These are phyloP conservation scores for Lycium ferocissimum DNA, from an alignment of 257 asterid species.

Conservation along the genomic window DNA sequence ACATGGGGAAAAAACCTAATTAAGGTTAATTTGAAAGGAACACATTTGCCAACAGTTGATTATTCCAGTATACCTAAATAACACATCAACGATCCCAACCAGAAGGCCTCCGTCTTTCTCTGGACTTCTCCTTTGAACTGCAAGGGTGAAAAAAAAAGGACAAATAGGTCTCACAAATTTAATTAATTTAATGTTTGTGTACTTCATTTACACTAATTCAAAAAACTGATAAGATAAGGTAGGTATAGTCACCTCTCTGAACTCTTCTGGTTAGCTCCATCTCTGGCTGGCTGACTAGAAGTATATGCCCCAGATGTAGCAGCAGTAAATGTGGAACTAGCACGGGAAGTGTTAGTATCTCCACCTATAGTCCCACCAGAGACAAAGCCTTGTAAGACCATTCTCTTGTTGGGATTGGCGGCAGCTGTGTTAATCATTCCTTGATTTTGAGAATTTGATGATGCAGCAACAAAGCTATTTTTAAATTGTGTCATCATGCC, in stretches of 20 bases:
- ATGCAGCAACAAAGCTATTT: conserved; percentile 87
- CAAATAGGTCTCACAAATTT: not conserved
- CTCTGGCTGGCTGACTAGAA: conserved; percentile 44
- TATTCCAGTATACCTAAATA: conserved; percentile 14
- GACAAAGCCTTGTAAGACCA: conserved; percentile 78
- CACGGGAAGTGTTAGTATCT: conserved; percentile 51
- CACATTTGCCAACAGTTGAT: conserved; percentile 6
- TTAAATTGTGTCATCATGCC: conserved; percentile 88
- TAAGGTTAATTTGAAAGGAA: not conserved
- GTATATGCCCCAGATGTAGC: conserved; percentile 46
- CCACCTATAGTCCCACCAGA: conserved; percentile 99
- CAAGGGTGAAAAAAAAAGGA: conserved; percentile 22
- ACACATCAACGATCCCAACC: conserved; percentile 83
- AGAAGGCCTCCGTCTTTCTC: conserved; percentile 94
- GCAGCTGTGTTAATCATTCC: conserved; percentile 52
- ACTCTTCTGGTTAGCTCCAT: conserved; percentile 44
- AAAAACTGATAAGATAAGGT: conserved; percentile 14
- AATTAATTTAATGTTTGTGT: not conserved
- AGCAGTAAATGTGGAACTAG: conserved; percentile 48
- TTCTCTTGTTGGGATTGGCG: conserved; percentile 53
- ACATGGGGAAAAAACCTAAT: not conserved
- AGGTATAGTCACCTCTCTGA: conserved; percentile 59
- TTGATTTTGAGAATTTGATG: conserved; percentile 75
- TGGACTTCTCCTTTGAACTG: conserved; percentile 62
- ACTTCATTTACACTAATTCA: not conserved